These are phyloP conservation scores for Cylindricascospora bacillispora DNA, from an alignment of 1,139 yeast genomes.

Conservation along the genomic window DNA sequence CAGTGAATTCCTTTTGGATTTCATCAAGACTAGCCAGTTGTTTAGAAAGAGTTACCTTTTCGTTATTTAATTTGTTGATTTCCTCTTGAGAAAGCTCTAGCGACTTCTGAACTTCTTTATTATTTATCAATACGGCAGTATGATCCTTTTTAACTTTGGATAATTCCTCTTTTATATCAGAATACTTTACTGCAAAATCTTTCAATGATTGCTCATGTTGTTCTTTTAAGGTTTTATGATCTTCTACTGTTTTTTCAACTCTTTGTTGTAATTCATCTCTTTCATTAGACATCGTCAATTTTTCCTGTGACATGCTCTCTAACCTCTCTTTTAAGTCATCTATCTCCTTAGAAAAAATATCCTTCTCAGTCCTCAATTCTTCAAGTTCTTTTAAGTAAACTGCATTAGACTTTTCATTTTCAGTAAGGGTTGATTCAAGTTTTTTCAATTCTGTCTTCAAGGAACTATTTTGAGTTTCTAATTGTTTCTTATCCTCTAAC, in stretches of 20 bases:
- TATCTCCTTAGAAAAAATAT: conserved; percentile 1
- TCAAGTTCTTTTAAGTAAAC: conserved; percentile 1
- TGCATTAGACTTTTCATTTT: neutral
- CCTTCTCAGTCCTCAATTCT: conserved; percentile 1
- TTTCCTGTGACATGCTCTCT: neutral
- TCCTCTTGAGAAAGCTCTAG: too few species aligned
- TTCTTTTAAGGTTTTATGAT: conserved; percentile 2
- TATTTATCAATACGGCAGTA: too few species aligned
- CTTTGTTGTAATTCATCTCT: neutral
- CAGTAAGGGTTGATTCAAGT: neutral
- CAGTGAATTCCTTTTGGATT: too few species aligned
- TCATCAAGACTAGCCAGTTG: too few species aligned
- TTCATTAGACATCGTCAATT: conserved; percentile 1
- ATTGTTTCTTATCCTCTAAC: conserved; percentile 4
- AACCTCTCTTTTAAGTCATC: conserved; percentile 2
- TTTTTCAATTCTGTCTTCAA: conserved; percentile 3
- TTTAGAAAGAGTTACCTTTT: too few species aligned
- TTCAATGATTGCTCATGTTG: too few species aligned
- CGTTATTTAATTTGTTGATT: too few species aligned
- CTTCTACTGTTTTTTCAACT: neutral
- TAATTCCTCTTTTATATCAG: too few species aligned
- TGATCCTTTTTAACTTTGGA: too few species aligned
- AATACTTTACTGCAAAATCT: too few species aligned
- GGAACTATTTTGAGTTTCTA: conserved; percentile 3
- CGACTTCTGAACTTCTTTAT: too few species aligned